phyloP scores from a whole-genome alignment of 371 early-diverging fungal species.

The Conidiobolus incongruus region DNA sequence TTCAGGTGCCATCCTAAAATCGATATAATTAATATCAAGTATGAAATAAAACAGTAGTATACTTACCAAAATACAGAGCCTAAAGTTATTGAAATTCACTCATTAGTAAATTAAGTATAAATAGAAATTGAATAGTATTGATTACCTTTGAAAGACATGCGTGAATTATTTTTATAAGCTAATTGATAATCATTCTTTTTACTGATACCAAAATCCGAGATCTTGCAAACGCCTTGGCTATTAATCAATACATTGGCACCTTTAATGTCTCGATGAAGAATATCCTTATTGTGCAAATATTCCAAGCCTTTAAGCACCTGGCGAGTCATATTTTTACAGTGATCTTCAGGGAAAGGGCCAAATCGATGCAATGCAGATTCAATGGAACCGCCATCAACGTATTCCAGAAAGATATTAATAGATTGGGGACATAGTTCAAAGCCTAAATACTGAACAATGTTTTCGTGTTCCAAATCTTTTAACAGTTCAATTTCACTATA shows the following conservation, averaged over 20 bases:
- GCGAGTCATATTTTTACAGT: constrained; percentile 54
- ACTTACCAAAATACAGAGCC: constrained; percentile 57
- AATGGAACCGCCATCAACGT: constrained; percentile 68
- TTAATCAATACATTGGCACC: constrained; percentile 81
- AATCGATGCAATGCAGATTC: constrained; percentile 36
- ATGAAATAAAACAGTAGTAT: background rate
- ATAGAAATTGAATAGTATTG: background rate
- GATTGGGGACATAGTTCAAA: constrained; percentile 30
- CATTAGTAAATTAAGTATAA: too few species aligned
- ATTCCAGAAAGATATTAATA: constrained; percentile 79
- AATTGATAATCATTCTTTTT: constrained; percentile 26
- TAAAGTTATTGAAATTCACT: background rate
- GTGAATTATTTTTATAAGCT: constrained; percentile 10
- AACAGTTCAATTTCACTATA: constrained; percentile 68
- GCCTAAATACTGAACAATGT: constrained; percentile 61
- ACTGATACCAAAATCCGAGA: constrained; percentile 95
- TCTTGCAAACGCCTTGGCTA: constrained; percentile 73
- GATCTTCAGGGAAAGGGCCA: constrained; percentile 45
- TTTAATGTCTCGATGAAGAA: constrained; percentile 91
- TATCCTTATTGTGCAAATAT: constrained; percentile 78
- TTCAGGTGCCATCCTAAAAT: constrained; percentile 90
- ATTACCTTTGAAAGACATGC: constrained; percentile 20
- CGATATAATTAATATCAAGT: background rate
- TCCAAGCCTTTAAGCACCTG: constrained; percentile 68
- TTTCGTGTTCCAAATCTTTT: constrained; percentile 55